A percentile compares a stretch with the other conserved stretches of the same genome.
phyloP scores from a whole-genome alignment of 768 basidiomycete genomes.

The Strobilomyces dryophilus region DNA sequence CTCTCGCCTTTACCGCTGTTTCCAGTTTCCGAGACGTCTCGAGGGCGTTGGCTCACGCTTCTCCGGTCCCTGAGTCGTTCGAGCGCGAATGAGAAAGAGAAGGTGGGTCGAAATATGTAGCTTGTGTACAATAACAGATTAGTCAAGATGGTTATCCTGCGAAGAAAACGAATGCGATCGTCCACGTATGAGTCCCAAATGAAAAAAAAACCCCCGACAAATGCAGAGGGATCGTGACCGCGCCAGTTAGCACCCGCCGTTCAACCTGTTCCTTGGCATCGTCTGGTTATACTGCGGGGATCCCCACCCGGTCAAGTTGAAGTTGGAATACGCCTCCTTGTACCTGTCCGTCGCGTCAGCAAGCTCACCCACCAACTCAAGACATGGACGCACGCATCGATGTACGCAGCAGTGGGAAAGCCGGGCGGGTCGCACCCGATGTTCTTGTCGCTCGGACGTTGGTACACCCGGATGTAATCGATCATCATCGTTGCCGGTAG shows the following conservation, averaged over 20 bases:
- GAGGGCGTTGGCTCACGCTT: too few relatives aligned
- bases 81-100: too few relatives aligned
- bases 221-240: constrained; percentile 5
- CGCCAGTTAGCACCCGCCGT: constrained; percentile 25
- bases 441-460: constrained; percentile 43
- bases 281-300: constrained; percentile 41
- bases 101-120: too few relatives aligned
- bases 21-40: too few relatives aligned
- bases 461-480: constrained; percentile 83
- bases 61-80: too few relatives aligned
- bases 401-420: constrained; percentile 75
- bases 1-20: too few relatives aligned
- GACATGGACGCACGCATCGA: constrained; percentile 49
- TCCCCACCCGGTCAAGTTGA: constrained; percentile 43
- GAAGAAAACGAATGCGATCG: too few relatives aligned
- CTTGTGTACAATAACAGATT: too few relatives aligned
- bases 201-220: neutral
- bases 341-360: constrained; percentile 29
- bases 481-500: constrained; percentile 63
- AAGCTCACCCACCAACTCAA: neutral
- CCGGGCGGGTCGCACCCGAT: constrained; percentile 66
- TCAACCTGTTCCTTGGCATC: constrained; percentile 55
- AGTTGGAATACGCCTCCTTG: constrained; percentile 42
- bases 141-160: too few relatives aligned
- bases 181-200: too few relatives aligned